Evolutionary conservation across 306 rosid genomes (phyloP).

Genomic region (Vigna angularis): DNA sequence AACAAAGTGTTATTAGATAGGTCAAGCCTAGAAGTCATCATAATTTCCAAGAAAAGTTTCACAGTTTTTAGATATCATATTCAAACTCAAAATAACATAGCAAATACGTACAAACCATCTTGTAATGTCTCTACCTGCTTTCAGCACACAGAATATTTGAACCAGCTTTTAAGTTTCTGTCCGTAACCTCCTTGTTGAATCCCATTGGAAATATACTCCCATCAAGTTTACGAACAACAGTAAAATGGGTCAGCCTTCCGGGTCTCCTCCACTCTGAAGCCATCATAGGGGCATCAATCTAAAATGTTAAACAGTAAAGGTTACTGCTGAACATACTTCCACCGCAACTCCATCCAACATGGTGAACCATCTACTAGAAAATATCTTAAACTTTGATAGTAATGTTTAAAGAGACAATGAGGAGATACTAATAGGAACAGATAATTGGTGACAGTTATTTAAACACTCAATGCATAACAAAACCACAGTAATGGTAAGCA

Average conservation of each 20-base stretch:
- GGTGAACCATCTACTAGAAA: not conserved
- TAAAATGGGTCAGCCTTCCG: constrained; percentile 87
- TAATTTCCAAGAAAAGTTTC: constrained; percentile 16
- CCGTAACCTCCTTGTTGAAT: constrained; percentile 71
- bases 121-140: constrained; percentile 67
- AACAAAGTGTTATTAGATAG: constrained; percentile 34
- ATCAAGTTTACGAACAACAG: constrained; percentile 91
- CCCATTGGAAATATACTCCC: constrained; percentile 91
- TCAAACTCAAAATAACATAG: constrained; percentile 13
- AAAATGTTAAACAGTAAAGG: constrained; percentile 52
- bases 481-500: constrained; percentile 31
- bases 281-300: constrained; percentile 96
- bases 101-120: constrained; percentile 7
- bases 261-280: constrained; percentile 91
- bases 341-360: constrained; percentile 12
- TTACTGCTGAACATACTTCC: constrained; percentile 33
- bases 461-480: constrained; percentile 12
- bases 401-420: constrained; percentile 16
- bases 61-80: constrained; percentile 19
- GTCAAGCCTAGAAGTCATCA: constrained; percentile 45
- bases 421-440: not conserved
- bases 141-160: constrained; percentile 74
- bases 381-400: constrained; percentile 2
- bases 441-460: not conserved
- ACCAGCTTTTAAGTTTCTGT: constrained; percentile 78